Conservation (phyloP, 192 early-diverging fungal genomes). For the Umbelopsis ramanniana region DNA sequence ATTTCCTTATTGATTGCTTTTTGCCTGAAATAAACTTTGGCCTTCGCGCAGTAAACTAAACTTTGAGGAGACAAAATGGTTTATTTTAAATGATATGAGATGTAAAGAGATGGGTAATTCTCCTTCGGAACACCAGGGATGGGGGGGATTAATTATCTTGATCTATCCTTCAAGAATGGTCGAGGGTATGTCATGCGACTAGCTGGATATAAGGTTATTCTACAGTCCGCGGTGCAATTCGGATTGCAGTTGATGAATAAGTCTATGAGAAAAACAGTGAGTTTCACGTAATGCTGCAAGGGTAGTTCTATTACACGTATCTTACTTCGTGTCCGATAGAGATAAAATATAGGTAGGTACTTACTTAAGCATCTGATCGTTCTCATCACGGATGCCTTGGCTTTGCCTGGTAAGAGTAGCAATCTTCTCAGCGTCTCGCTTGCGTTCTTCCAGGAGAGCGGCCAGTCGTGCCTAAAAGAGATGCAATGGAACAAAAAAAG, state of each 20-base stretch:
- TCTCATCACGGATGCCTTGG: constrained; percentile 15
- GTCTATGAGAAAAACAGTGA: neutral
- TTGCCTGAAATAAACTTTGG: neutral
- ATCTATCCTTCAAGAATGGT: constrained; percentile 7
- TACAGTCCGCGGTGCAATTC: constrained; percentile 22
- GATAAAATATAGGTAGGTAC: neutral
- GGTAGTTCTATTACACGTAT: neutral
- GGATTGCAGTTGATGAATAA: constrained; percentile 21
- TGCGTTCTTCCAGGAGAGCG: constrained; percentile 4
- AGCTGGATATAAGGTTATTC: constrained; percentile 12
- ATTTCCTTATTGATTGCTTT: neutral
- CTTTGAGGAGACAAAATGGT: neutral
- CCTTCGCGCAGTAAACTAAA: neutral
- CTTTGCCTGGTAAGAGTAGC: constrained; percentile 5
- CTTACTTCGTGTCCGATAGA: neutral
- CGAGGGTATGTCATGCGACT: constrained; percentile 15
- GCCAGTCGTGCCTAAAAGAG: constrained; percentile 7
- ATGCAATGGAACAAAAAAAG: neutral
- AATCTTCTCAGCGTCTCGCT: constrained; percentile 14
- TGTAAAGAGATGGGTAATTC: neutral
- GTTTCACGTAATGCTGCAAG: neutral
- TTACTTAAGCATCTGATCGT: constrained; percentile 23
- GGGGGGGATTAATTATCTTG: constrained; percentile 5
- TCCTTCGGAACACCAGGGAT: neutral
- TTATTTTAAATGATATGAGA: neutral